These are phyloP conservation scores for Marasmius fiardii DNA, from an alignment of 1,284 basidiomycete species.

Conservation along the genomic window DNA sequence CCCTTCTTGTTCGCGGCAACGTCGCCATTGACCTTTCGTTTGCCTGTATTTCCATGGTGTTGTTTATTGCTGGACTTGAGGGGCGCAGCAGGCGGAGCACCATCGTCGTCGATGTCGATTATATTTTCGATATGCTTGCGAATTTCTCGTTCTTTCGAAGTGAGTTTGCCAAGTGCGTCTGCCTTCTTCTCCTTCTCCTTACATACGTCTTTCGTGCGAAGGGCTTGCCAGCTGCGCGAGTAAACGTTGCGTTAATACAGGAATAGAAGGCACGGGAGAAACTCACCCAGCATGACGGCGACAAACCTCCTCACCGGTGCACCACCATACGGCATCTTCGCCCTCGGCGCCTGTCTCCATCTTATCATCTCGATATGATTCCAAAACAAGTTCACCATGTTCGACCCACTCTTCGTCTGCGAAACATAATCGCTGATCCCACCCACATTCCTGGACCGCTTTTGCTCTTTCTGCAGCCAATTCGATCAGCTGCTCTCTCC, in stretches of 20 bases:
- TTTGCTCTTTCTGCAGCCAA: slow-evolving; percentile 63
- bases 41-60: slow-evolving; percentile 41
- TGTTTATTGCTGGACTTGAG: slow-evolving; percentile 35
- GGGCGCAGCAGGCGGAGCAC: slow-evolving; percentile 19
- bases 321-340: slow-evolving; percentile 58
- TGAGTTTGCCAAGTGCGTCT: slow-evolving; percentile 56
- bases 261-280: slow-evolving; percentile 4
- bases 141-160: slow-evolving; percentile 68
- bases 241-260: slow-evolving; percentile 3
- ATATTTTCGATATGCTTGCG: slow-evolving; percentile 71
- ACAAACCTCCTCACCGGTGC: slow-evolving; percentile 68
- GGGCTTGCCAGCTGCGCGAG: slow-evolving; percentile 67
- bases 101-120: slow-evolving; percentile 46
- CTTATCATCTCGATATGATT: slow-evolving; percentile 57
- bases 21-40: slow-evolving; percentile 39
- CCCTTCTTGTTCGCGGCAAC: slow-evolving; percentile 44
- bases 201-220: slow-evolving; percentile 66
- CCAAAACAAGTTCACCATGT: slow-evolving; percentile 58
- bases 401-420: slow-evolving; percentile 72
- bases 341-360: slow-evolving; percentile 35
- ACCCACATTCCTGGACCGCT: slow-evolving; percentile 66
- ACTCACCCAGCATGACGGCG: slow-evolving; percentile 73
- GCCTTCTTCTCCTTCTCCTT: slow-evolving; percentile 71
- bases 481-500: slow-evolving; percentile 64
- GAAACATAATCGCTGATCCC: slow-evolving; percentile 80